Evolutionary conservation across 208 protist species (phyloP).

Genomic region (Trypanosoma boissoni): DNA sequence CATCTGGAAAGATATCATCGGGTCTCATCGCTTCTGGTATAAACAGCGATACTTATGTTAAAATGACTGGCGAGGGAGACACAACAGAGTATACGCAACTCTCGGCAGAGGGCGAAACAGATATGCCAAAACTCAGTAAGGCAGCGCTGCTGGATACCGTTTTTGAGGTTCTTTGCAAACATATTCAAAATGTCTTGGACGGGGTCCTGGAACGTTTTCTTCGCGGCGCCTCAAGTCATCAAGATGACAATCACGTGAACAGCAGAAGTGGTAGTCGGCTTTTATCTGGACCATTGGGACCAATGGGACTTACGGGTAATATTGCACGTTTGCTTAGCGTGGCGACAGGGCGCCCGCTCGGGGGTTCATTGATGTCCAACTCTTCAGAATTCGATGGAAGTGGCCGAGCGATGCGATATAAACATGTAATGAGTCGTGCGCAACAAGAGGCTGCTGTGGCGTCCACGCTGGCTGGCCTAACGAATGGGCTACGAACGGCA

Average conservation of each 20-base stretch:
- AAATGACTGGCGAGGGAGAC: too few species aligned
- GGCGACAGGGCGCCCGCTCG: constrained; percentile 24
- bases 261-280: not conserved
- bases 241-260: not conserved
- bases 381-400: not conserved
- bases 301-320: constrained; percentile 29
- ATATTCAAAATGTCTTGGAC: constrained; percentile 57
- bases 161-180: constrained; percentile 72
- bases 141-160: constrained; percentile 40
- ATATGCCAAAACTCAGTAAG: constrained; percentile 15
- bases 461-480: constrained; percentile 32
- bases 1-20: not conserved
- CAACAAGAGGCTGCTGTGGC: constrained; percentile 48
- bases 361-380: not conserved
- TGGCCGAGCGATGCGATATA: constrained; percentile 33
- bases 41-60: too few species aligned
- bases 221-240: constrained; percentile 29
- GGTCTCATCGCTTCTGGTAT: too few species aligned
- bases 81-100: too few species aligned
- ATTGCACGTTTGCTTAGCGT: constrained; percentile 26
- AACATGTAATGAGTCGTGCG: constrained; percentile 45
- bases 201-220: constrained; percentile 59
- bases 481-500: constrained; percentile 41
- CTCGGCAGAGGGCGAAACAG: constrained; percentile 8
- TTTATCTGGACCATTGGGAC: constrained; percentile 5